Evolutionary conservation across 495 filamentous ascomycete species (phyloP).

Genomic region (Chaetomium fimeti): DNA sequence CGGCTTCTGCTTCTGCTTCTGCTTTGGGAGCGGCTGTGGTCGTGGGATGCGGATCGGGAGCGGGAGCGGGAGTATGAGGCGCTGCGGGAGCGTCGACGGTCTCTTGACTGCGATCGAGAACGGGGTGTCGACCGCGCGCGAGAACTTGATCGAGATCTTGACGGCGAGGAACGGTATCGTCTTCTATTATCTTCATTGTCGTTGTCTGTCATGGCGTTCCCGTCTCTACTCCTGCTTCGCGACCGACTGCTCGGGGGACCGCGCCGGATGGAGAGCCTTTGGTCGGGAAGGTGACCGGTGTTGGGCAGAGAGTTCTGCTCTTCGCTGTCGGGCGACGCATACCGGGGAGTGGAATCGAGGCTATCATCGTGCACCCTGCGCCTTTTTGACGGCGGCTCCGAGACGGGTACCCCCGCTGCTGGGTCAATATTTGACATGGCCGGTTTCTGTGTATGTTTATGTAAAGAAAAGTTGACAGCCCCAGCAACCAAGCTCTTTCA

Average conservation of each 20-base stretch:
- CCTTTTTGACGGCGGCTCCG: slow-evolving; percentile 52
- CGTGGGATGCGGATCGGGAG: slow-evolving; percentile 24
- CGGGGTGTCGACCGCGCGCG: slow-evolving; percentile 40
- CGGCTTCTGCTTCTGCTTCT: slow-evolving; percentile 11
- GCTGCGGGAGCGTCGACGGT: slow-evolving; percentile 25
- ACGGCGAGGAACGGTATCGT: slow-evolving; percentile 38
- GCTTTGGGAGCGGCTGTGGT: slow-evolving; percentile 29
- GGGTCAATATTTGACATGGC: slow-evolving; percentile 42
- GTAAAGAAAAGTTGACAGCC: neutral
- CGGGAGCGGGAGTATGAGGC: slow-evolving; percentile 32
- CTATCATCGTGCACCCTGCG: slow-evolving; percentile 54
- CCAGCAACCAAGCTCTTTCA: neutral
- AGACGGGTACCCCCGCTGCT: slow-evolving; percentile 25
- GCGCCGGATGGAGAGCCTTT: slow-evolving; percentile 44
- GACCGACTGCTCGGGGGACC: slow-evolving; percentile 39
- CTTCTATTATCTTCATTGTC: slow-evolving; percentile 18
- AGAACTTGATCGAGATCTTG: slow-evolving; percentile 39
- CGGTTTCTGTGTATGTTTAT: neutral
- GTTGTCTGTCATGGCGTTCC: slow-evolving; percentile 23
- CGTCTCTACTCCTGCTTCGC: slow-evolving; percentile 31
- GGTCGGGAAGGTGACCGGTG: slow-evolving; percentile 14
- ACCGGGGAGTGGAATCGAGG: slow-evolving; percentile 38
- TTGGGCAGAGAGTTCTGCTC: slow-evolving; percentile 9
- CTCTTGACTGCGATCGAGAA: slow-evolving; percentile 31
- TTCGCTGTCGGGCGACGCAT: slow-evolving; percentile 31